Percentiles rank a stretch among this genome's conserved stretches.
phyloP scores from a whole-genome alignment of 2,329 filamentous ascomycete genomes.

The Alternaria alternata region DNA sequence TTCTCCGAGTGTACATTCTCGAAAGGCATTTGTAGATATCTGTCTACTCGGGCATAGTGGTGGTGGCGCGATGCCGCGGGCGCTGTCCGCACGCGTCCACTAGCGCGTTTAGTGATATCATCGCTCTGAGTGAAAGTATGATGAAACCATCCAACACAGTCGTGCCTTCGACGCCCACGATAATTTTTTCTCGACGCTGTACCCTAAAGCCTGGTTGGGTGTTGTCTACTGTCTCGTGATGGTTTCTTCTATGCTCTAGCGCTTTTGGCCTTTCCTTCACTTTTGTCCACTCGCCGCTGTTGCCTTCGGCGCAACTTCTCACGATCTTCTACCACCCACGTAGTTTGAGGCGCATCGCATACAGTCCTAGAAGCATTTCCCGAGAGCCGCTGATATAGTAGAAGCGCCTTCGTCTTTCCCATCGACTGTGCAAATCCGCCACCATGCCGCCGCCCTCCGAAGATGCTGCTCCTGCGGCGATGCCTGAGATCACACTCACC shows the following conservation, averaged over 20 bases:
- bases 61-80: slow-evolving; percentile 9
- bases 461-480: slow-evolving; percentile 16
- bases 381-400: neutral
- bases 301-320: slow-evolving; percentile 22
- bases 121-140: slow-evolving; percentile 15
- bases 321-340: neutral
- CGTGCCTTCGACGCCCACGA: slow-evolving; percentile 2
- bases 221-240: neutral
- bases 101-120: slow-evolving; percentile 37
- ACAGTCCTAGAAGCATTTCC: neutral
- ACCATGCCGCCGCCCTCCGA: slow-evolving; percentile 22
- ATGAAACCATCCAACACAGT: slow-evolving; percentile 3
- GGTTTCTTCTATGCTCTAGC: neutral
- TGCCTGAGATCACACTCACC: slow-evolving; percentile 19
- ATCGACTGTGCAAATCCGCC: neutral
- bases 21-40: neutral
- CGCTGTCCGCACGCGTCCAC: slow-evolving; percentile 18
- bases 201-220: neutral
- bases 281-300: slow-evolving; percentile 16
- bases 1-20: neutral
- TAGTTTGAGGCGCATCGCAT: slow-evolving; percentile 1
- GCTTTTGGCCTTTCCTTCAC: slow-evolving; percentile 1
- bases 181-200: neutral
- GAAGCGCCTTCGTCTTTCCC: neutral
- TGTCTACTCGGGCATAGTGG: neutral